A percentile compares a stretch with the other conserved stretches of the same genome.
Evolutionary conservation across 495 filamentous ascomycete species (phyloP).

Genomic region (Glarea lozoyensis): DNA sequence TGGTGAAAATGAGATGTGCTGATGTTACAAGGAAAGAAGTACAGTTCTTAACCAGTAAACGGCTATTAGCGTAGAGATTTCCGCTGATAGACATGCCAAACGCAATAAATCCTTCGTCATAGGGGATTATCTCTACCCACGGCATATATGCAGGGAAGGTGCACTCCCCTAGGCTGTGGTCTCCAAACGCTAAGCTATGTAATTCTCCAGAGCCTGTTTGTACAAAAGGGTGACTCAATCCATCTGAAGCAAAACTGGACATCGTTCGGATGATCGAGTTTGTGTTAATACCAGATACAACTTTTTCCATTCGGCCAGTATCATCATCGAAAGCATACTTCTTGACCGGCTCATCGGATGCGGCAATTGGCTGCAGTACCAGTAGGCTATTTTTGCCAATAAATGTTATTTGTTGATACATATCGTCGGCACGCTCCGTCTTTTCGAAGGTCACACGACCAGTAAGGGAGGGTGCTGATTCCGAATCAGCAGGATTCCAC

Average conservation of each 20-base stretch:
- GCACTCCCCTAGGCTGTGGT: conserved; percentile 7
- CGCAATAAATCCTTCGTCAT: conserved; percentile 31
- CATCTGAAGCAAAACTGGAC: conserved; percentile 10
- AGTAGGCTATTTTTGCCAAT: conserved; percentile 5
- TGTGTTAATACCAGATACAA: neutral
- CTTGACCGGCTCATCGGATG: neutral
- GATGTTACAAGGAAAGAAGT: conserved; percentile 81
- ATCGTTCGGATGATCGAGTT: conserved; percentile 1
- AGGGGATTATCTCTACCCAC: conserved; percentile 37
- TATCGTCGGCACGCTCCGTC: conserved; percentile 24
- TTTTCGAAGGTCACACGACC: conserved; percentile 27
- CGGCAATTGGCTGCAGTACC: conserved; percentile 3
- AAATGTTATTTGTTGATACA: conserved; percentile 15
- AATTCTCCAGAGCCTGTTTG: conserved; percentile 14
- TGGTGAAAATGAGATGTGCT: conserved; percentile 85
- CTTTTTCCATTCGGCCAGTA: conserved; percentile 16
- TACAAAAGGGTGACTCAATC: conserved; percentile 7
- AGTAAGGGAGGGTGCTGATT: conserved; percentile 23
- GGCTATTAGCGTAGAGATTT: conserved; percentile 67
- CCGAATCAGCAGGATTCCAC: conserved; percentile 50
- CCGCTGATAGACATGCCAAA: conserved; percentile 67
- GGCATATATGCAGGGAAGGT: conserved; percentile 38
- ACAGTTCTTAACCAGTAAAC: conserved; percentile 68
- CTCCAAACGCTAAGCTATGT: conserved; percentile 7
- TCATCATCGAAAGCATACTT: conserved; percentile 13